Percentiles rank a stretch among this genome's conserved stretches.
phyloP scores from a whole-genome alignment of 2,329 filamentous ascomycete genomes.

The Daldinia eschscholtzii region DNA sequence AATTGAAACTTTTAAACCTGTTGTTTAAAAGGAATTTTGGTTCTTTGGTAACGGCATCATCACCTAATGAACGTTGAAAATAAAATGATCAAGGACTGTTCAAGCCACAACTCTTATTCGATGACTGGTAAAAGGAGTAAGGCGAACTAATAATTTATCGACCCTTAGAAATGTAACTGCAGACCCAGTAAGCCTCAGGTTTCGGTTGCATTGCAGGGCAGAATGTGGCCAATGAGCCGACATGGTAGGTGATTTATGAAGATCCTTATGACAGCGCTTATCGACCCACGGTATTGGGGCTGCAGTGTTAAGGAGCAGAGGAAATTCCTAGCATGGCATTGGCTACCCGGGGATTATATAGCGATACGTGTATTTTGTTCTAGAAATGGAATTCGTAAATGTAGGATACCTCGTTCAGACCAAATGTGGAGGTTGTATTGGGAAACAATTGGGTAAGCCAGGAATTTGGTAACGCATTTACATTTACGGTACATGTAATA shows the following conservation, averaged over 20 bases:
- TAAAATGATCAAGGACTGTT: not conserved
- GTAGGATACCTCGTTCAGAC: not conserved
- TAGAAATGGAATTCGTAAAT: not conserved
- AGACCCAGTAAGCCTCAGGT: slow-evolving; percentile 32
- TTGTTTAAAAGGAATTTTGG: too few relatives aligned
- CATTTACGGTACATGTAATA: not conserved
- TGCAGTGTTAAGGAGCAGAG: not conserved
- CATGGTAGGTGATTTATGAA: slow-evolving; percentile 34
- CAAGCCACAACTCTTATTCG: slow-evolving; percentile 24
- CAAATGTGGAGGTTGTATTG: not conserved
- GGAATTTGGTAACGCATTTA: not conserved
- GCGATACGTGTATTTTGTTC: not conserved
- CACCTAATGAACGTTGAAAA: not conserved
- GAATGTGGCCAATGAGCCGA: slow-evolving; percentile 27
- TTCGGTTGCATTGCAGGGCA: slow-evolving; percentile 35
- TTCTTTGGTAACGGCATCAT: not conserved
- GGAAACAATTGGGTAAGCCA: not conserved
- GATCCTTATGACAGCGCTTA: slow-evolving; percentile 36
- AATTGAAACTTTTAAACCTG: not conserved
- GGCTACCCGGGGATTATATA: not conserved
- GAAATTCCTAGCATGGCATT: not conserved
- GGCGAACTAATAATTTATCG: slow-evolving; percentile 21
- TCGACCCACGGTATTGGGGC: slow-evolving; percentile 18
- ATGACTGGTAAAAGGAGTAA: slow-evolving; percentile 15
- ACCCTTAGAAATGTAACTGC: slow-evolving; percentile 32